Evolutionary conservation across 768 basidiomycete genomes (phyloP).

Genomic region (Lentinula edodes): DNA sequence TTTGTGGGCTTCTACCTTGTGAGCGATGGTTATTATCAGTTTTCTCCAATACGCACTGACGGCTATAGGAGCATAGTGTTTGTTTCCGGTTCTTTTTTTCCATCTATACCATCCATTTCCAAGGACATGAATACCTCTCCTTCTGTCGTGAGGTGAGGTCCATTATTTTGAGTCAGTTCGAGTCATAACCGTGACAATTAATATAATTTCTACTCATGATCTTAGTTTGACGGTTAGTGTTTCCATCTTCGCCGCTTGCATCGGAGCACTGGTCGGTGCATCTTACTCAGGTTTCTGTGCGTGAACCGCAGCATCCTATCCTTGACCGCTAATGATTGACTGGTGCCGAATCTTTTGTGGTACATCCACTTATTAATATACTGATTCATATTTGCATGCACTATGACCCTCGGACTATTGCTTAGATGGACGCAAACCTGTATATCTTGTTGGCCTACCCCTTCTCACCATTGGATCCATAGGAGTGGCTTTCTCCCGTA

Average conservation of each 20-base stretch:
- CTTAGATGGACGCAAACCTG: conserved; percentile 57
- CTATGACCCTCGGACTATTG: background rate
- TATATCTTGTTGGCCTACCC: conserved; percentile 58
- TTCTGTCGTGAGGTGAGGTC: conserved; percentile 60
- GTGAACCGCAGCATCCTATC: background rate
- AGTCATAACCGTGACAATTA: background rate
- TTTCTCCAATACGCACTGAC: background rate
- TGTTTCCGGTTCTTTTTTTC: conserved; percentile 63
- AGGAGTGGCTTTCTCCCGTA: conserved; percentile 46
- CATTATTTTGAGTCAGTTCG: background rate
- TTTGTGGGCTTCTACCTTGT: conserved; percentile 7
- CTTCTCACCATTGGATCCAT: conserved; percentile 53
- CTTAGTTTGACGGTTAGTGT: conserved; percentile 3
- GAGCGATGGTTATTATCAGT: background rate
- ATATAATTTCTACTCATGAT: background rate
- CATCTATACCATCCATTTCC: conserved; percentile 71
- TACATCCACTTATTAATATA: no score
- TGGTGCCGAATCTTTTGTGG: background rate
- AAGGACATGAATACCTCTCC: conserved; percentile 54
- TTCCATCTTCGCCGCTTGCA: conserved; percentile 4
- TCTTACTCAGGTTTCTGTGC: conserved; percentile 6
- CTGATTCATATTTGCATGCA: background rate
- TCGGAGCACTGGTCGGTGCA: conserved; percentile 4
- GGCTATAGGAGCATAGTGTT: conserved; percentile 42
- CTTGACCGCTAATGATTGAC: background rate